A percentile compares a stretch with the other conserved stretches of the same genome.
Evolutionary conservation across 805 yeast species (phyloP).

Genomic region (Huiozyma naganishii): DNA sequence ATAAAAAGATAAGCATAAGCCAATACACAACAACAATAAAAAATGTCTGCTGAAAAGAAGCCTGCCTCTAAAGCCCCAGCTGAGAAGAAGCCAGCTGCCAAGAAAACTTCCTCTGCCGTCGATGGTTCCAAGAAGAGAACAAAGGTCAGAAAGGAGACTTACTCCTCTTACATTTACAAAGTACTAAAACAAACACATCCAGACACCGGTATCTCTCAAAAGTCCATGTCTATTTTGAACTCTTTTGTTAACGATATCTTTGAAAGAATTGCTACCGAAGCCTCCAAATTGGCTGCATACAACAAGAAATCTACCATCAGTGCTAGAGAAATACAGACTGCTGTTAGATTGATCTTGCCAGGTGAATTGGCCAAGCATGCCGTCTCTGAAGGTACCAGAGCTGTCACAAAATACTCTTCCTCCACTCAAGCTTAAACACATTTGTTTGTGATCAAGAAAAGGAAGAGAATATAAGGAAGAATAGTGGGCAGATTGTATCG

Average conservation of each 20-base stretch:
- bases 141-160: slow-evolving; percentile 95
- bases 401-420: slow-evolving; percentile 92
- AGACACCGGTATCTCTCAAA: slow-evolving; percentile 98
- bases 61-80: slow-evolving; percentile 29
- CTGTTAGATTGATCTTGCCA: slow-evolving; percentile 94
- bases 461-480: slow-evolving; percentile 1
- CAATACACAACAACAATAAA: slow-evolving; percentile 8
- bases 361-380: slow-evolving; percentile 99
- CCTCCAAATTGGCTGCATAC: slow-evolving; percentile 97
- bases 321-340: slow-evolving; percentile 97
- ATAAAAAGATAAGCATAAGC: too few species aligned
- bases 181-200: slow-evolving; percentile 98
- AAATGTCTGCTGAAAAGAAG: slow-evolving; percentile 57
- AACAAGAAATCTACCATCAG: slow-evolving; percentile 97
- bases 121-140: slow-evolving; percentile 82
- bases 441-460: slow-evolving; percentile 2
- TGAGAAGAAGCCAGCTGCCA: slow-evolving; percentile 55
- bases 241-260: slow-evolving; percentile 96
- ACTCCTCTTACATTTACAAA: slow-evolving; percentile 96
- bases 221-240: slow-evolving; percentile 98
- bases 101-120: slow-evolving; percentile 76
- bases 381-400: slow-evolving; percentile 97
- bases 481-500: background rate
- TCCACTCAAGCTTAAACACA: slow-evolving; percentile 31
- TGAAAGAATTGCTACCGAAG: slow-evolving; percentile 96